These are phyloP conservation scores for Ramaria sp. DNA, from an alignment of 768 basidiomycete genomes.

Conservation along the genomic window DNA sequence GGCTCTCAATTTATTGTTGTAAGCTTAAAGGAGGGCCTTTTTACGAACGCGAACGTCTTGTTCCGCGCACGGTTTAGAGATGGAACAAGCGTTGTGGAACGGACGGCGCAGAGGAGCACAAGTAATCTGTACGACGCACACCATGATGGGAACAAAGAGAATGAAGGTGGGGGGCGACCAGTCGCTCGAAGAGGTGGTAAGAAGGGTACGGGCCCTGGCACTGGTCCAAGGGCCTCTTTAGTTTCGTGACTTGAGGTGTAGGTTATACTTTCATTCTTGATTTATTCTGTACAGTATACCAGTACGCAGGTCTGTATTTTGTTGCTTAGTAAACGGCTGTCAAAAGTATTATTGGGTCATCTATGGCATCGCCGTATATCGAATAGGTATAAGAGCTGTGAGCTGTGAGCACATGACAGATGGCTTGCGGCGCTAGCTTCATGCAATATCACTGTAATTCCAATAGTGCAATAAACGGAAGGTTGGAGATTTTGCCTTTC, in stretches of 20 bases:
- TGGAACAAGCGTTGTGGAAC: constrained; percentile 84
- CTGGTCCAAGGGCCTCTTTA: neutral
- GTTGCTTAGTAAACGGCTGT: no score
- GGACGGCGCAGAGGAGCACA: constrained; percentile 57
- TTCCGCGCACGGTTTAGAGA: constrained; percentile 91
- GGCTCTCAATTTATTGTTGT: constrained; percentile 98
- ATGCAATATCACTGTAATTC: no score
- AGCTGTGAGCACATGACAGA: no score
- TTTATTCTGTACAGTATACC: neutral
- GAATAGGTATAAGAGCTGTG: no score
- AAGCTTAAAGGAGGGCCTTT: constrained; percentile 90
- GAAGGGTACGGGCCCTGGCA: neutral
- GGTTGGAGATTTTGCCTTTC: no score
- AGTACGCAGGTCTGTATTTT: no score
- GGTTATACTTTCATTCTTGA: neutral
- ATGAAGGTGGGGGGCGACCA: neutral
- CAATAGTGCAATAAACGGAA: no score
- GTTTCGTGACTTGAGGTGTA: neutral
- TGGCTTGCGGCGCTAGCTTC: no score
- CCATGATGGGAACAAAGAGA: constrained; percentile 6
- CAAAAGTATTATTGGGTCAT: no score
- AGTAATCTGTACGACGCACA: constrained; percentile 29
- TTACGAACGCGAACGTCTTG: constrained; percentile 94
- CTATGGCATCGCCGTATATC: no score
- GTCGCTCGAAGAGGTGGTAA: neutral